Conservation (phyloP, 768 basidiomycete genomes). For the Tulasnella sp. region DNA sequence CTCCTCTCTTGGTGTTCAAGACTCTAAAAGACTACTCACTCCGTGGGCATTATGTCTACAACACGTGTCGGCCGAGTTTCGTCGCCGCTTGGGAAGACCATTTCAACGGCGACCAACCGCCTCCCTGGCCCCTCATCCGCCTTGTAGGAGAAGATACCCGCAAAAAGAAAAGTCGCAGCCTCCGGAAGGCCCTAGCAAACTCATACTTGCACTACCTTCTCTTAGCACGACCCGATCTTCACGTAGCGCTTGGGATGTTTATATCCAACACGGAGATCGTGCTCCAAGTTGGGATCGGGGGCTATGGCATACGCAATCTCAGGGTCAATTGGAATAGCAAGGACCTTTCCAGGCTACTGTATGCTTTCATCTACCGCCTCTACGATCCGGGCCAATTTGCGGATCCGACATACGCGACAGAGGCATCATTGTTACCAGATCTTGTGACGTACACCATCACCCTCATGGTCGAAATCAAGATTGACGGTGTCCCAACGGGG, state of each 20-base stretch:
- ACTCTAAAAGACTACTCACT: background rate
- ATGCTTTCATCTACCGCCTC: background rate
- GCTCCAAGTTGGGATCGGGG: background rate
- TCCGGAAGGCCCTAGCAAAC: background rate
- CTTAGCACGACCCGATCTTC: background rate
- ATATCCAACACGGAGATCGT: background rate
- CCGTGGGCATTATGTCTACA: background rate
- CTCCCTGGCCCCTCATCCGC: background rate
- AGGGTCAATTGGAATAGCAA: background rate
- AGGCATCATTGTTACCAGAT: background rate
- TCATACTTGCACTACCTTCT: background rate
- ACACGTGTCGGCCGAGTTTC: background rate
- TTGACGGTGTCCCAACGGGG: background rate
- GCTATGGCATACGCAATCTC: background rate
- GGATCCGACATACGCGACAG: background rate
- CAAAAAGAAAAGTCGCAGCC: background rate
- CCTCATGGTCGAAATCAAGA: no score
- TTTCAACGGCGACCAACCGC: background rate
- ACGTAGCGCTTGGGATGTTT: background rate
- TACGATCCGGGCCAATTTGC: background rate
- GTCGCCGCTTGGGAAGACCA: background rate
- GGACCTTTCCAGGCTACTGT: background rate
- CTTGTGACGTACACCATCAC: background rate
- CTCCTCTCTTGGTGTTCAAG: background rate
- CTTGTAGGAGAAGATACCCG: background rate